phyloP scores from a whole-genome alignment of 441 rosid genomes.

The Viola pubescens region DNA sequence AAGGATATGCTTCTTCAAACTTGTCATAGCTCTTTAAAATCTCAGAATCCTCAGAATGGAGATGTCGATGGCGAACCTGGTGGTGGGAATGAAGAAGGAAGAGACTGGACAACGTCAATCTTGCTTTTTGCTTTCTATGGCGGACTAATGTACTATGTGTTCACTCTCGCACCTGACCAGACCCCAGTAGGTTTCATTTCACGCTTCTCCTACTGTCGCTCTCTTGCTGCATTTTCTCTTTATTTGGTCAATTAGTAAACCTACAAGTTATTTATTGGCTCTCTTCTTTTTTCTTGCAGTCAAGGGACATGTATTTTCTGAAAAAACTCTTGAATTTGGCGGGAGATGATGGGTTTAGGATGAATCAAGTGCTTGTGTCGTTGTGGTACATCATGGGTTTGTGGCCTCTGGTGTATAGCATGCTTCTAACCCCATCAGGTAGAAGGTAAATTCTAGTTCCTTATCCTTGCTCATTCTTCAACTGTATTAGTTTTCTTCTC shows the following conservation, averaged over 20 bases:
- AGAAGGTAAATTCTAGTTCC: constrained; percentile 45
- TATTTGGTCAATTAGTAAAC: not conserved
- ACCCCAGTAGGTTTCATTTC: constrained; percentile 44
- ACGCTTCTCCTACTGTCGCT: no score
- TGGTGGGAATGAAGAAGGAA: constrained; percentile 27
- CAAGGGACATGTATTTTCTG: constrained; percentile 71
- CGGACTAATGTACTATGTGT: constrained; percentile 66
- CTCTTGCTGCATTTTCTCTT: not conserved
- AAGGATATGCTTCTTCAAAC: constrained; percentile 25
- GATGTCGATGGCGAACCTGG: constrained; percentile 7
- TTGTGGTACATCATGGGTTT: constrained; percentile 88
- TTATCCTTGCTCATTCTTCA: not conserved
- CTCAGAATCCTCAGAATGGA: constrained; percentile 31
- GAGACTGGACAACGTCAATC: constrained; percentile 71
- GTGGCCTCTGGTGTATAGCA: constrained; percentile 76
- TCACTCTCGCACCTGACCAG: constrained; percentile 66
- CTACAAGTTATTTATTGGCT: not conserved
- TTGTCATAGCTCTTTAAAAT: constrained; percentile 37
- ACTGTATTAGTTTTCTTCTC: no score
- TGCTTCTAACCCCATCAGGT: constrained; percentile 79
- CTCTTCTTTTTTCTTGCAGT: constrained; percentile 33
- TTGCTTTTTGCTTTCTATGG: constrained; percentile 66
- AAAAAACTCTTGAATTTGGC: constrained; percentile 69
- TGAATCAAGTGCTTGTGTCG: constrained; percentile 76
- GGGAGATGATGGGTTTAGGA: constrained; percentile 75